Conservation (phyloP, 2,329 filamentous ascomycete species). For the Nemania abortiva region DNA sequence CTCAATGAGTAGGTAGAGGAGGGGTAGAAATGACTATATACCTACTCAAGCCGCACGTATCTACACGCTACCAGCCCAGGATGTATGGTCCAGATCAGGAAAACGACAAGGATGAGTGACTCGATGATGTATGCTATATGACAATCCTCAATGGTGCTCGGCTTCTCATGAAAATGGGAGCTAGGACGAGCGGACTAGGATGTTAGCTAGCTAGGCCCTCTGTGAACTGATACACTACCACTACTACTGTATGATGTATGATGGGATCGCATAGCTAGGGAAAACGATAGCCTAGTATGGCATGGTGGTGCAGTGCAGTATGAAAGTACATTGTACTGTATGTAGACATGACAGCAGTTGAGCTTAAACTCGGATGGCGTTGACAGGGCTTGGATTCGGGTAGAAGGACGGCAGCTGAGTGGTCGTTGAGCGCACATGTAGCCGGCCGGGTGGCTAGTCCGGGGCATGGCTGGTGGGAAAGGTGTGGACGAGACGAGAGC, state of each 20-base stretch:
- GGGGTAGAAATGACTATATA: conserved; percentile 39
- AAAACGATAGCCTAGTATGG: conserved; percentile 17
- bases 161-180: conserved; percentile 26
- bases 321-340: too few relatives aligned
- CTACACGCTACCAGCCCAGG: conserved; percentile 13
- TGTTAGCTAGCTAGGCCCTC: conserved; percentile 14
- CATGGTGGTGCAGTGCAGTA: conserved; percentile 2
- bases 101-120: conserved; percentile 31
- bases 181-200: conserved; percentile 36
- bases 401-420: conserved; percentile 50
- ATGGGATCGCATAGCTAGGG: conserved; percentile 16
- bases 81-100: conserved; percentile 19
- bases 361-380: conserved; percentile 31
- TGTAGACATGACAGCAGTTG: conserved; percentile 10
- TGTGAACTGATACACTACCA: background rate
- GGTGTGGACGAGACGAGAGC: conserved; percentile 23
- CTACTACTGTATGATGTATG: conserved; percentile 31
- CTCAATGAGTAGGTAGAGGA: conserved; percentile 21
- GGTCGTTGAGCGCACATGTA: conserved; percentile 43
- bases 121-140: conserved; percentile 36
- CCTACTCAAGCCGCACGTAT: conserved; percentile 15
- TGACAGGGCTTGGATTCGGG: conserved; percentile 41
- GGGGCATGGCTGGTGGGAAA: conserved; percentile 19
- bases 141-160: conserved; percentile 21
- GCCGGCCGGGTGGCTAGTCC: conserved; percentile 42